Percentiles rank a stretch among this genome's conserved stretches.
phyloP scores from a whole-genome alignment of 495 filamentous ascomycete genomes.

The Pseudotulostoma volvatum region DNA sequence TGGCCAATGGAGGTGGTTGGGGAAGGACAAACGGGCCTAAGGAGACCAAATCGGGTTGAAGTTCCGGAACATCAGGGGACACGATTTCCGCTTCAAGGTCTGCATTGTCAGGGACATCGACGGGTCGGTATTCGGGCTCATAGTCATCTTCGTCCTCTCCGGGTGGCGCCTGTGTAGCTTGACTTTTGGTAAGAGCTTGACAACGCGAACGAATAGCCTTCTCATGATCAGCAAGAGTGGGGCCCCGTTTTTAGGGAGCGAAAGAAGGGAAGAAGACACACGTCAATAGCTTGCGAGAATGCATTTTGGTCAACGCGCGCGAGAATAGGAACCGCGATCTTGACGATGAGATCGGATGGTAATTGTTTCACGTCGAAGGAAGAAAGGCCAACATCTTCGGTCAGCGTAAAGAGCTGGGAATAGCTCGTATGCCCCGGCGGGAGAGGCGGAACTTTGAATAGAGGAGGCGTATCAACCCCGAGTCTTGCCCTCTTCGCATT shows the following conservation, averaged over 20 bases:
- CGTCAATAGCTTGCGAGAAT: constrained; percentile 53
- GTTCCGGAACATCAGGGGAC: constrained; percentile 34
- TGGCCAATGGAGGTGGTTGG: constrained; percentile 53
- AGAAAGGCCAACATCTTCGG: constrained; percentile 51
- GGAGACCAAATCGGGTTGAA: constrained; percentile 38
- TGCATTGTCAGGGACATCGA: constrained; percentile 56
- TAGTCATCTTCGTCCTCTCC: constrained; percentile 85
- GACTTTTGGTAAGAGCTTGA: constrained; percentile 27
- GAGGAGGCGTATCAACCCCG: constrained; percentile 33
- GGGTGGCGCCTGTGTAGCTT: constrained; percentile 26
- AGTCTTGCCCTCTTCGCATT: constrained; percentile 53
- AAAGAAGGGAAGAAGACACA: constrained; percentile 9
- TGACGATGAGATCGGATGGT: constrained; percentile 54
- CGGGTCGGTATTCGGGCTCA: constrained; percentile 63
- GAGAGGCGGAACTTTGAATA: constrained; percentile 45
- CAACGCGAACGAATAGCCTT: constrained; percentile 33
- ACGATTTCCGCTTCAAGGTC: constrained; percentile 52
- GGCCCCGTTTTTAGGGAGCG: neutral
- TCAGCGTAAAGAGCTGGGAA: constrained; percentile 71
- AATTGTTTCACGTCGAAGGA: constrained; percentile 69
- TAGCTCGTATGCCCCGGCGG: constrained; percentile 58
- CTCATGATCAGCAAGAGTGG: constrained; percentile 12
- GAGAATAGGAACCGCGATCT: constrained; percentile 58
- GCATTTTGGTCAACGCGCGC: constrained; percentile 42
- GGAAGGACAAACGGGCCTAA: constrained; percentile 62